Evolutionary conservation across 176 grass and related monocot genomes (phyloP).

Genomic region (Musa itinerans): DNA sequence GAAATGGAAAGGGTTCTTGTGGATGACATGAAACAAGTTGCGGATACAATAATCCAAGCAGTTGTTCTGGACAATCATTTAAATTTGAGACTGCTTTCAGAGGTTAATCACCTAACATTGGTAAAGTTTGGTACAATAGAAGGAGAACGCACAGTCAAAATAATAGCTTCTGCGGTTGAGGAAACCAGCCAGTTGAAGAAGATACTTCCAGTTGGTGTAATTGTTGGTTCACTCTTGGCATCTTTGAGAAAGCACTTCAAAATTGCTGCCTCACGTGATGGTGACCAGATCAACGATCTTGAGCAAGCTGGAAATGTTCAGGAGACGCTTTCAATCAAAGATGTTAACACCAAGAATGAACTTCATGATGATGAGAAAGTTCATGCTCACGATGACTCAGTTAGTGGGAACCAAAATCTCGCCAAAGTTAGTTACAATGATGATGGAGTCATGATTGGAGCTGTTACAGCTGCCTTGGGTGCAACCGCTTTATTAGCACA

Average conservation of each 20-base stretch:
- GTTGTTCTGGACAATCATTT: slow-evolving; percentile 53
- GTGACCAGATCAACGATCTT: slow-evolving; percentile 32
- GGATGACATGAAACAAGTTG: slow-evolving; percentile 50
- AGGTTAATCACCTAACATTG: slow-evolving; percentile 30
- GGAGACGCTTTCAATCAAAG: neutral
- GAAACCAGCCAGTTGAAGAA: slow-evolving; percentile 46
- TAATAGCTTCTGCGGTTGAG: slow-evolving; percentile 57
- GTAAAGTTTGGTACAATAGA: slow-evolving; percentile 49
- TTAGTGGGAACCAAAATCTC: slow-evolving; percentile 22
- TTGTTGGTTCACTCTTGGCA: slow-evolving; percentile 72
- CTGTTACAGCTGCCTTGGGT: slow-evolving; percentile 86
- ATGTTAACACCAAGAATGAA: neutral
- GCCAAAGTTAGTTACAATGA: slow-evolving; percentile 5
- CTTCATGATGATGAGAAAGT: neutral
- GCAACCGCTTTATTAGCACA: slow-evolving; percentile 72
- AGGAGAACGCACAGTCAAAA: slow-evolving; percentile 45
- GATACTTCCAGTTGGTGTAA: slow-evolving; percentile 77
- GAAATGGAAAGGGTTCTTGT: slow-evolving; percentile 42
- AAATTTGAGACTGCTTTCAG: slow-evolving; percentile 28
- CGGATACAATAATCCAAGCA: slow-evolving; percentile 39
- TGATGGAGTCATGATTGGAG: slow-evolving; percentile 68
- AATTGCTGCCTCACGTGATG: slow-evolving; percentile 32
- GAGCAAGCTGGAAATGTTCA: slow-evolving; percentile 11
- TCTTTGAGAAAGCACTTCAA: slow-evolving; percentile 73
- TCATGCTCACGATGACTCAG: neutral